Evolutionary conservation across 345 rosid species (phyloP).

Genomic region (Populus simonii): DNA sequence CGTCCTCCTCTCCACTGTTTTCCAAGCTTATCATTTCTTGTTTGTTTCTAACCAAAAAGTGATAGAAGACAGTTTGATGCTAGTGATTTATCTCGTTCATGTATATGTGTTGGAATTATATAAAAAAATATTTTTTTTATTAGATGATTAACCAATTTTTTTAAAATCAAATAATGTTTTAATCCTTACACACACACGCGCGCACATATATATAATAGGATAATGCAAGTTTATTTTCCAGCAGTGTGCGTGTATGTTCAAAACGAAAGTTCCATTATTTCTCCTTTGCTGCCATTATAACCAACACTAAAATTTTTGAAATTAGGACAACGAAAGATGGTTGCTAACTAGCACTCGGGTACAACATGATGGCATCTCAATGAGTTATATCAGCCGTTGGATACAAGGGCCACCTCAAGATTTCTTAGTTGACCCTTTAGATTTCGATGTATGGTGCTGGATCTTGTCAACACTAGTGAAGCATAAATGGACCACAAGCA

Average conservation of each 20-base stretch:
- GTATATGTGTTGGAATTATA: too few relatives aligned
- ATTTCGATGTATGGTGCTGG: conserved; percentile 52
- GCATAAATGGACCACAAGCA: conserved; percentile 47
- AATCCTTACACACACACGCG: too few relatives aligned
- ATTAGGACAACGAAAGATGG: not conserved
- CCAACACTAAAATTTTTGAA: not conserved
- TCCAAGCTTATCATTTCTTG: not conserved
- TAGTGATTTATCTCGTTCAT: not conserved
- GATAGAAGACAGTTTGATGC: not conserved
- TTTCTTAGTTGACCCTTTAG: conserved; percentile 21
- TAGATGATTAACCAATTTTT: too few relatives aligned
- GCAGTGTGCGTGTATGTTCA: not conserved
- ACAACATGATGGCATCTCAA: conserved; percentile 3
- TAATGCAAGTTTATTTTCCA: too few relatives aligned
- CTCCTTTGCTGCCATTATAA: not conserved
- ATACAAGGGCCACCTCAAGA: conserved; percentile 14
- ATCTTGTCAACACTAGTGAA: conserved; percentile 58
- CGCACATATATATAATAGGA: too few relatives aligned
- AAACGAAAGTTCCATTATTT: not conserved
- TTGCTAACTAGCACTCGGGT: not conserved
- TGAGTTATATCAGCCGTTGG: conserved; percentile 28
- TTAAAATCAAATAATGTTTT: too few relatives aligned
- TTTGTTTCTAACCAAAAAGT: conserved; percentile 17
- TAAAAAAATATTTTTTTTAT: too few relatives aligned
- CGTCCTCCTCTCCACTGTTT: too few relatives aligned